These are phyloP conservation scores for Tolypocladium ophioglossoides DNA, from an alignment of 2,329 filamentous ascomycete species.

Conservation along the genomic window DNA sequence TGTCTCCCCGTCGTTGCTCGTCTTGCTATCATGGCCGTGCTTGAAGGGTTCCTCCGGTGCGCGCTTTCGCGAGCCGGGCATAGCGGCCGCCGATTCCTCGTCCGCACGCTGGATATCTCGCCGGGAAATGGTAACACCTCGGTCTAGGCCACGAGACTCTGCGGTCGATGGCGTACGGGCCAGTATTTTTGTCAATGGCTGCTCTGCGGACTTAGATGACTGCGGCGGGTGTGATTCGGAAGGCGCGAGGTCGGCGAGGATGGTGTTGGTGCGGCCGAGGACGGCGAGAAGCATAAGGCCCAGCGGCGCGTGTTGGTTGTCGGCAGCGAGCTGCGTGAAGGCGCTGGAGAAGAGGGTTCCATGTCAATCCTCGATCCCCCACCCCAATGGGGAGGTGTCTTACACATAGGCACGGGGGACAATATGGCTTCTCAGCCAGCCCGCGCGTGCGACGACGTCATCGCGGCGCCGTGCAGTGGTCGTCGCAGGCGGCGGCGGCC, in stretches of 20 bases:
- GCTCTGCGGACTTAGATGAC: background rate
- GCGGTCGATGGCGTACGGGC: background rate
- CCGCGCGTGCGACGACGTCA: conserved; percentile 10
- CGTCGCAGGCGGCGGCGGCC: background rate
- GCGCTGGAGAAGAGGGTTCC: conserved; percentile 25
- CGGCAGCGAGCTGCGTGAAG: conserved; percentile 61
- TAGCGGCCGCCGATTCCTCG: background rate
- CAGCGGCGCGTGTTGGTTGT: conserved; percentile 62
- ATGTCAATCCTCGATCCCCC: background rate
- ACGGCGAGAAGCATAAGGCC: conserved; percentile 58
- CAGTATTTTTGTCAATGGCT: background rate
- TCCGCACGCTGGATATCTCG: conserved; percentile 5
- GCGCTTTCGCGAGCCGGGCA: background rate
- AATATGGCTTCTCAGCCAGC: conserved; percentile 18
- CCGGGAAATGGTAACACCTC: conserved; percentile 19
- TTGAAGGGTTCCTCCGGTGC: background rate
- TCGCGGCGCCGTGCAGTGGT: background rate
- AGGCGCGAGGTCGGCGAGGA: conserved; percentile 26
- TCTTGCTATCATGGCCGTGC: conserved; percentile 1
- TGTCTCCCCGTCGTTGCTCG: conserved; percentile 4
- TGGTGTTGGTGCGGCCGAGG: conserved; percentile 46
- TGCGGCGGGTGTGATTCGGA: background rate
- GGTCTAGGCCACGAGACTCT: conserved; percentile 6
- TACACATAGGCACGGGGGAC: conserved; percentile 26
- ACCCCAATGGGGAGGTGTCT: conserved; percentile 4